phyloP scores from a whole-genome alignment of 2,329 filamentous ascomycete genomes.

The Aspergillus sp. region DNA sequence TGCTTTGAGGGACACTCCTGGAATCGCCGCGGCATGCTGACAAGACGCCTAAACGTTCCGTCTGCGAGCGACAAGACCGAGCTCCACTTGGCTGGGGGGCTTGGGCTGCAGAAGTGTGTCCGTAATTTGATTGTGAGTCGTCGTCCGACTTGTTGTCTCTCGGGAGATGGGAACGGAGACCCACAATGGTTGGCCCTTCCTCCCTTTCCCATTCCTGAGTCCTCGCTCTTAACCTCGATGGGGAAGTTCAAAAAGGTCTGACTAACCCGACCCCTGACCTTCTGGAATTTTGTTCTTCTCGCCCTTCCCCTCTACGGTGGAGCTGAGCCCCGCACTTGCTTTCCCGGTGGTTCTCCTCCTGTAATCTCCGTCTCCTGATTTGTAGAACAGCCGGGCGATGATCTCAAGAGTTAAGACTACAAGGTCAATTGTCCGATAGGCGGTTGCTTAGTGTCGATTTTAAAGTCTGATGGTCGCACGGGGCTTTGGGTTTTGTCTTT shows the following conservation, averaged over 20 bases:
- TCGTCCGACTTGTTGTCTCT: constrained; percentile 4
- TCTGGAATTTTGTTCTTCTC: constrained; percentile 20
- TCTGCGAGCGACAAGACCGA: not conserved
- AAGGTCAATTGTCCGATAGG: constrained; percentile 19
- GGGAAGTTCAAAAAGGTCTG: too few species aligned
- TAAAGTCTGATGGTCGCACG: constrained; percentile 10
- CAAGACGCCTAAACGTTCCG: not conserved
- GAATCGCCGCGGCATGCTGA: not conserved
- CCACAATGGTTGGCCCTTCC: constrained; percentile 10
- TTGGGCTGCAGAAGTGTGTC: too few species aligned
- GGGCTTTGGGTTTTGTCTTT: constrained; percentile 3
- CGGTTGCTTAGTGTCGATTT: constrained; percentile 19
- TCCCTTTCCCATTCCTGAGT: not conserved
- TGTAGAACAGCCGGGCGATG: constrained; percentile 21
- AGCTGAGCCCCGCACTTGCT: constrained; percentile 19
- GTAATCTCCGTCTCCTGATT: constrained; percentile 25
- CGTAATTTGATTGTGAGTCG: too few species aligned
- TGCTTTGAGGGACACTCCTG: not conserved
- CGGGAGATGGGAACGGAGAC: constrained; percentile 12
- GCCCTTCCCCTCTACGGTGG: not conserved
- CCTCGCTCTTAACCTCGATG: not conserved
- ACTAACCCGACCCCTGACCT: constrained; percentile 20
- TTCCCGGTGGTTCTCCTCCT: constrained; percentile 18
- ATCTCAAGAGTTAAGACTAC: constrained; percentile 16
- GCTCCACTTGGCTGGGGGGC: too few species aligned